Evolutionary conservation across 2,329 filamentous ascomycete species (phyloP), one percentile per base, ranked within the genome.

Genomic region (Emericellopsis cladophorae): DNA sequence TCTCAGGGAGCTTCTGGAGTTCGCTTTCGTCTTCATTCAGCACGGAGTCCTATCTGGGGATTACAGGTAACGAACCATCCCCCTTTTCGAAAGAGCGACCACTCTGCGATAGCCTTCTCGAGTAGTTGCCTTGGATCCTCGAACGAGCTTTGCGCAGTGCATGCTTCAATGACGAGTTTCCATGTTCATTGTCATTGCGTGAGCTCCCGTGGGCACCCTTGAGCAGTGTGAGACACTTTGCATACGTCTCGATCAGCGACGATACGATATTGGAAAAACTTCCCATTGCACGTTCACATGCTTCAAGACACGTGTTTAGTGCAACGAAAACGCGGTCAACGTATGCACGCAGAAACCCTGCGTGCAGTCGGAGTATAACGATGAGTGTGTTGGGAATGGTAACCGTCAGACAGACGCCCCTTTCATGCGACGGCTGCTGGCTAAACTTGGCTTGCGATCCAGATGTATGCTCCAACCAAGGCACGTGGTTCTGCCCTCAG

Each of bases 241-340:
- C 59, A 43, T 73, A 74, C 11, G 66, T 65, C 37, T 66, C 60
- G 15, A 74, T 52, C 12, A 75, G 56, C 7, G 61, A 60, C 4
- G 55, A 53, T 36, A 74, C 61, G 15, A 59, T 58, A 39, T 60
- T 54, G 40, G 65, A 61, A 45, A 74, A 69, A 31, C 58, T 53
- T 22, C 54, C 61, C 60, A 60, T 60, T 24, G 31, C 54, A 9
- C 12, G 26, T 9, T 9, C 12, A 9, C 26, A 29, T 29, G 4
- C 26, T 3, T 29, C 4, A 9, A 4, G 26, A 29, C 26, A 29
- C 4, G 12, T 9, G 3, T 9, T 9, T 7, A 9, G 26, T 29
- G 26, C 26, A 21, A 21, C 18, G 18, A 21, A 21, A 21, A 21
- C 18, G 18, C 18, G 18, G 26, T 29, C 26, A 29, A 29, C 9